Base-by-base conservation (phyloP, 257 asterid genomes). In the Paulownia fortunei region DNA sequence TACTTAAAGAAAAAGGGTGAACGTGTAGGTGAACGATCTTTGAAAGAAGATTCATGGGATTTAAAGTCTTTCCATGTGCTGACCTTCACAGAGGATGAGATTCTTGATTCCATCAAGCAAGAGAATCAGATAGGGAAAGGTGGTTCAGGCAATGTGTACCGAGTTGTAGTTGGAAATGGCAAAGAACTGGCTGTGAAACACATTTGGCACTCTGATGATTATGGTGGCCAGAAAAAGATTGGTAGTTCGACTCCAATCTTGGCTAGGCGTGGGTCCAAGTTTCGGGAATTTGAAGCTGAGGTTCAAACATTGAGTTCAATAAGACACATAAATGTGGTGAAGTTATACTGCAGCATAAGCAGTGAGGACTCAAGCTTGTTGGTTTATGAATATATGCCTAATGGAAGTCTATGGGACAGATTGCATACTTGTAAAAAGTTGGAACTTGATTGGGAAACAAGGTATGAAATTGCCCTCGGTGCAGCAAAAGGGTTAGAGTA, bases 331-430 rank as follows among this genome's bases (percentile, higher is more conserved):
- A 95, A 95, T 74, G 98, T 95, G 69, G 99, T 95, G 80, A 95
- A 95, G 76, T 7, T 95, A 54, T 92, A 79, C 24, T 91, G 98
- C 73, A 89, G 98, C 74, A 91, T 93, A 51, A 89, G 90, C 3
- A 91, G 99, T 36, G 98, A 92, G 79, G 97, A 90, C 59, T 95
- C 99, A 0, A 95, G 96, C 76, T 69, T 95, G 88, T 64, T 95
- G 84, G 99, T 95, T 2, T 95, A 95, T 42, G 99, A 95, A 82
- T 95, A 90, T 66, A 84, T 95, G 97, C 97, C 97, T 0, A 95
- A 95, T 52, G 99, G 99, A 26, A 92, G 98, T 69, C 64, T 95
- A 15, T 95, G 98, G 98, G 98, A 95, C 69, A 85, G 86, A 19
- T 58, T 95, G 76, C 99, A 95, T 64, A 64, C 78, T 1, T 81